Conservation (phyloP, 192 early-diverging fungal genomes). For the Allomyces javanicus region DNA sequence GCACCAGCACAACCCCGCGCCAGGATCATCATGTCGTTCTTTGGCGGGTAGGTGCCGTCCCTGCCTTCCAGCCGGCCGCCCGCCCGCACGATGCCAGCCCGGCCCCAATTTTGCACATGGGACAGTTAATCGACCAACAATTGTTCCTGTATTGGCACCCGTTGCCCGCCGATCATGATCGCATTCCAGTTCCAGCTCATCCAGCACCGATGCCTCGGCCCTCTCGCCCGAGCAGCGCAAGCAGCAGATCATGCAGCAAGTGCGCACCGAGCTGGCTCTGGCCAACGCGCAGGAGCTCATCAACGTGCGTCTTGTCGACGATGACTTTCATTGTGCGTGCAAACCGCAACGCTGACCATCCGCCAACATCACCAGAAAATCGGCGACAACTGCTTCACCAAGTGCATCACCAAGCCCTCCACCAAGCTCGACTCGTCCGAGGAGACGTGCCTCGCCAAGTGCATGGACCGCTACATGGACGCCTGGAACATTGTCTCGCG, state of each 20-base stretch:
- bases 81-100: too few relatives aligned
- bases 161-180: background rate
- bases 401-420: slow-evolving; percentile 60
- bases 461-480: slow-evolving; percentile 75
- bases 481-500: slow-evolving; percentile 67
- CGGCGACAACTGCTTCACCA: slow-evolving; percentile 69
- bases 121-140: too few relatives aligned
- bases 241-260: slow-evolving; percentile 56
- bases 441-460: slow-evolving; percentile 50
- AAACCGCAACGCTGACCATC: background rate
- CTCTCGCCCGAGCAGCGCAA: slow-evolving; percentile 9
- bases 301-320: slow-evolving; percentile 18
- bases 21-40: background rate
- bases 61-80: too few relatives aligned
- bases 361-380: slow-evolving; percentile 38
- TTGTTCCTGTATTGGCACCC: background rate
- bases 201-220: background rate
- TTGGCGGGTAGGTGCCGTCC: background rate
- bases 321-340: background rate
- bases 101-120: too few relatives aligned
- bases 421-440: slow-evolving; percentile 25
- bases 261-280: slow-evolving; percentile 54
- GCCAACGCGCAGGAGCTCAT: slow-evolving; percentile 68
- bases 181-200: background rate
- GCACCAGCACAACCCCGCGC: too few relatives aligned